Base-by-base conservation (phyloP, 768 basidiomycete species). In the Lepiota brunneoincarnata region DNA sequence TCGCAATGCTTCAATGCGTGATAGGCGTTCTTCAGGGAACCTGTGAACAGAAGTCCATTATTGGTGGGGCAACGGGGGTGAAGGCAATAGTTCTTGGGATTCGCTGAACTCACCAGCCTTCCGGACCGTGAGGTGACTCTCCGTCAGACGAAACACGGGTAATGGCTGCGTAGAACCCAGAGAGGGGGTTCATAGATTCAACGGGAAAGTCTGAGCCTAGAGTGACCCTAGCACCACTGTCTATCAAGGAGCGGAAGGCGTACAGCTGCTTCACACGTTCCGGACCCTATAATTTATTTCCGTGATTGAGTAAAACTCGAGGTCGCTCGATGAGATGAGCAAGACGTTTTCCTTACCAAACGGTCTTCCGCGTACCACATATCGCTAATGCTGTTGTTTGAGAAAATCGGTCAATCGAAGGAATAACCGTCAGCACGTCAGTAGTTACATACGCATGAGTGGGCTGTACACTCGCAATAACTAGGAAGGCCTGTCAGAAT, bases 201-300 rank as follows among this genome's bases (percentile, higher is more conserved):
- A 98, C 91, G 0, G 94, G 94, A 58, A 89, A 91, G 70, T 96
- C 93, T 3, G 91, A 91, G 12, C 95, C 93, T 20, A 96, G 69
- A 2, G 89, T 82, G 51, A 94, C 83, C 53, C 80, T 71, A 51
- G 83, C 83, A 44, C 84, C 83, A 52, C 76, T 78, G 61, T 86
- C 77, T 31, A 87, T 63, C 24, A 89, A 73, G 40, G 86, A 81
- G 17, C 85, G 83, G 78, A 95, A 97, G 0, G 94, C 92, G 63
- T 97, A 97, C 3, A 95, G 78, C 7, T 81, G 79, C 63, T 89
- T 90, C 44, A 96, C 83, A 40, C 95, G 82, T 59, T 93, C 87
- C 14, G 86, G 81, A 5, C 94, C 93, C 90, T 87, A 59, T 28
- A 46, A 20, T 54, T 20, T 34, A 50, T 43, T 45, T 20, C 39